Evolutionary conservation across 441 rosid genomes (phyloP).

Genomic region (Euphorbia schlechtendalii): DNA sequence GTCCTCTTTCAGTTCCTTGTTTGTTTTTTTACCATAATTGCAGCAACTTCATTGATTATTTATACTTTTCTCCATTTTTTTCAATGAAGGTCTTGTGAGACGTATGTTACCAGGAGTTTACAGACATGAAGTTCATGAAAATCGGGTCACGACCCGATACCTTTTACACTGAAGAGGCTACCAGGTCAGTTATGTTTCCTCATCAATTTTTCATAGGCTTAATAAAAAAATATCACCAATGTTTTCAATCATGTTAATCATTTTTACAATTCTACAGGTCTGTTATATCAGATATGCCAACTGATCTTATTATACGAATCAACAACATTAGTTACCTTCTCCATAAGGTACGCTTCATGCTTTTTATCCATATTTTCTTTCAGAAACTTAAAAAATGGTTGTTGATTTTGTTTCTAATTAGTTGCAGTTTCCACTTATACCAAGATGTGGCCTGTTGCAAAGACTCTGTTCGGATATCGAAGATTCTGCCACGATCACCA

Average conservation of each 20-base stretch:
- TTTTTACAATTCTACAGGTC: slow-evolving; percentile 74
- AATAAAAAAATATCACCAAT: no score
- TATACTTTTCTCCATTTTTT: no score
- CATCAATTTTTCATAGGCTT: no score
- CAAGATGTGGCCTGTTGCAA: slow-evolving; percentile 77
- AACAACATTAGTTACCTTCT: slow-evolving; percentile 63
- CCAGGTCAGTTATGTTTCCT: no score
- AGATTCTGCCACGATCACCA: slow-evolving; percentile 40
- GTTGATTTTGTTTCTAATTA: slow-evolving; percentile 29
- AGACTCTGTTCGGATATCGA: slow-evolving; percentile 45
- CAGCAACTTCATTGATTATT: no score
- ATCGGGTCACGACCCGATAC: slow-evolving; percentile 86
- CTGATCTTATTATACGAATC: slow-evolving; percentile 60
- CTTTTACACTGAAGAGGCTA: slow-evolving; percentile 80
- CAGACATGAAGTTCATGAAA: slow-evolving; percentile 93
- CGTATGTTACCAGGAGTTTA: not conserved
- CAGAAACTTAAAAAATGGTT: slow-evolving; percentile 1
- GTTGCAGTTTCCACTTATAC: slow-evolving; percentile 82
- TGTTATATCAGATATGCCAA: slow-evolving; percentile 53
- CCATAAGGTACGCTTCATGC: slow-evolving; percentile 55
- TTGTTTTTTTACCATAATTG: no score
- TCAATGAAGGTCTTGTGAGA: no score
- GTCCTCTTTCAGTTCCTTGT: no score
- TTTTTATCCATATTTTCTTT: no score
- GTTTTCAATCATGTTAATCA: no score